These are phyloP conservation scores for Neurospora sp. DNA, from an alignment of 495 filamentous ascomycete species.

Conservation along the genomic window DNA sequence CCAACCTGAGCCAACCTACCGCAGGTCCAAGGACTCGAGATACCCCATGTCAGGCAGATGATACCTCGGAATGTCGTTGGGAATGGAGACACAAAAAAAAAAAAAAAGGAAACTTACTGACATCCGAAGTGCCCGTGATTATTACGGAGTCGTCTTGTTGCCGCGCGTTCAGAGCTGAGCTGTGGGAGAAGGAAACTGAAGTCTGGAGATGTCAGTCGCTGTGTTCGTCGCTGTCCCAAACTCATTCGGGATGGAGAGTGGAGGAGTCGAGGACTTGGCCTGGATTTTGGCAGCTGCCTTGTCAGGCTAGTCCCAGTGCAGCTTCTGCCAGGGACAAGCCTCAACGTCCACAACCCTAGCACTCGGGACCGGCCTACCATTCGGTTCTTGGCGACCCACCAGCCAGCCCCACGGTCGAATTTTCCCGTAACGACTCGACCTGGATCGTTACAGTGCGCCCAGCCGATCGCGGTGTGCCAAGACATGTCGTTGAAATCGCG, in stretches of 20 bases:
- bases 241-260: neutral
- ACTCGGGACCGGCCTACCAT: neutral
- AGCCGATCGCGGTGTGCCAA: neutral
- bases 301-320: neutral
- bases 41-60: neutral
- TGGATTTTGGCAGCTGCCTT: neutral
- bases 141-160: neutral
- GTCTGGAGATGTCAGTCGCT: neutral
- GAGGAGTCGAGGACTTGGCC: neutral
- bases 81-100: neutral
- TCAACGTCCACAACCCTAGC: neutral
- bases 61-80: neutral
- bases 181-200: neutral
- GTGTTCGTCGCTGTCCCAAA: neutral
- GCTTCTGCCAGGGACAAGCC: neutral
- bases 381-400: neutral
- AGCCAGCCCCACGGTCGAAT: neutral
- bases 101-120: neutral
- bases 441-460: neutral
- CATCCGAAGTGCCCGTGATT: neutral
- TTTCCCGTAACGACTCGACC: neutral
- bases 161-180: neutral
- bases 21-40: neutral
- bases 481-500: neutral
- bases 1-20: neutral